Evolutionary conservation across 2,329 filamentous ascomycete species (phyloP).

Genomic region (Pseudogymnoascus sp.): DNA sequence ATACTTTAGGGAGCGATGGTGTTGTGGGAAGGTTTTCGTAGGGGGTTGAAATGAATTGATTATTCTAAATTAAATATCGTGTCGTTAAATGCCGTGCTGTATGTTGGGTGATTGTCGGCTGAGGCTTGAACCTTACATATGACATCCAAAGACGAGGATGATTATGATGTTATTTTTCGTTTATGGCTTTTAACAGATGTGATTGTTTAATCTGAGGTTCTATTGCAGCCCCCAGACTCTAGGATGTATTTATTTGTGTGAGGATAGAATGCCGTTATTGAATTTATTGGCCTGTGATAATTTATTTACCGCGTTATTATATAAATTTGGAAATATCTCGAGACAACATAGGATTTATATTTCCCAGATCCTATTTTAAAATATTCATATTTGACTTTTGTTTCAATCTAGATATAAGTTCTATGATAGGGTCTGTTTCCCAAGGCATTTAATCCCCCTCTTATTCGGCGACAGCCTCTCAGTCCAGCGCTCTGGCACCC

Average conservation of each 20-base stretch:
- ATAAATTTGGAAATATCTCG: not conserved
- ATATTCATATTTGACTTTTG: not conserved
- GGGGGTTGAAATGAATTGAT: not conserved
- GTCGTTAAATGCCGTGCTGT: not conserved
- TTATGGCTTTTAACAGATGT: not conserved
- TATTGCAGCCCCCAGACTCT: not conserved
- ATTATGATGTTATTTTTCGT: not conserved
- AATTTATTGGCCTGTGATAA: not conserved
- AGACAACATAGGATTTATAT: too few species aligned
- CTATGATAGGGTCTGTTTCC: not conserved
- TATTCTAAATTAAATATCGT: not conserved
- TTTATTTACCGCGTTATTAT: not conserved
- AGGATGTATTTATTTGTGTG: not conserved
- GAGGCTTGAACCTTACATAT: not conserved
- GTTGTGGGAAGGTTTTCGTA: not conserved
- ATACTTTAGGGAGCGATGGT: not conserved
- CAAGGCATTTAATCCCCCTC: not conserved
- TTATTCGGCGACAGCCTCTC: not conserved
- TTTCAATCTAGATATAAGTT: not conserved
- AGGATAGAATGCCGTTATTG: not conserved
- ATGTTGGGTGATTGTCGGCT: not conserved
- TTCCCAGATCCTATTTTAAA: not conserved
- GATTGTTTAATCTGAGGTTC: not conserved
- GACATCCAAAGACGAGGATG: not conserved
- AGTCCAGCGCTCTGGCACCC: not conserved